These are phyloP conservation scores for Hericium erinaceus DNA, from an alignment of 768 basidiomycete species.

Conservation along the genomic window DNA sequence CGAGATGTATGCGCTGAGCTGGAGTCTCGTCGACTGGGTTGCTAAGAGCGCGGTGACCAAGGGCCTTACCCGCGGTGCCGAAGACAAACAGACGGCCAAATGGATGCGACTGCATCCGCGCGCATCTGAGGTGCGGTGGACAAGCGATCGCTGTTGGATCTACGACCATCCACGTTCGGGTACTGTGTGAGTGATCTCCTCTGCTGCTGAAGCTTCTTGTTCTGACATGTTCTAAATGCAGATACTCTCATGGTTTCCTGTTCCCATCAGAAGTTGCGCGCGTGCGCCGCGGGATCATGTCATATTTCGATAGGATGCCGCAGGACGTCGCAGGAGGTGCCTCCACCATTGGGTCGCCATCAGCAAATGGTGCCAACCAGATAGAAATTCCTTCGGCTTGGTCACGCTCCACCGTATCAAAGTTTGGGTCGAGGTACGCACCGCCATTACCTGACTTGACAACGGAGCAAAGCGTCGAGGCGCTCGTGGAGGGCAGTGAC, in stretches of 20 bases:
- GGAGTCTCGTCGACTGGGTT: slow-evolving; percentile 81
- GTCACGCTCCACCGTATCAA: slow-evolving; percentile 80
- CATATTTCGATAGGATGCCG: slow-evolving; percentile 38
- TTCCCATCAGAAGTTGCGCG: slow-evolving; percentile 83
- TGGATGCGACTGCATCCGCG: slow-evolving; percentile 89
- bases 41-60: slow-evolving; percentile 66
- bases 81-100: slow-evolving; percentile 88
- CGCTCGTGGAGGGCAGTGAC: slow-evolving; percentile 85
- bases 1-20: slow-evolving; percentile 85
- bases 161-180: slow-evolving; percentile 95
- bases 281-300: slow-evolving; percentile 46
- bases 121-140: slow-evolving; percentile 75
- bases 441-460: slow-evolving; percentile 61
- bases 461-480: slow-evolving; percentile 70
- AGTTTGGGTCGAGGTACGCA: slow-evolving; percentile 69
- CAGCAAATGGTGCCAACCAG: slow-evolving; percentile 12
- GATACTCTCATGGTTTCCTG: slow-evolving; percentile 90
- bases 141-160: slow-evolving; percentile 91
- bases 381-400: slow-evolving; percentile 45
- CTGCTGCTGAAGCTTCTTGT: neutral
- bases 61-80: slow-evolving; percentile 64
- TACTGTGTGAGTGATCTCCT: slow-evolving; percentile 61
- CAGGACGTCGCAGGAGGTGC: slow-evolving; percentile 23
- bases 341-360: slow-evolving; percentile 17
- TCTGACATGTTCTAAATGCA: slow-evolving; percentile 20